These are phyloP conservation scores for Mycena crocata DNA, from an alignment of 768 basidiomycete genomes.

Conservation along the genomic window DNA sequence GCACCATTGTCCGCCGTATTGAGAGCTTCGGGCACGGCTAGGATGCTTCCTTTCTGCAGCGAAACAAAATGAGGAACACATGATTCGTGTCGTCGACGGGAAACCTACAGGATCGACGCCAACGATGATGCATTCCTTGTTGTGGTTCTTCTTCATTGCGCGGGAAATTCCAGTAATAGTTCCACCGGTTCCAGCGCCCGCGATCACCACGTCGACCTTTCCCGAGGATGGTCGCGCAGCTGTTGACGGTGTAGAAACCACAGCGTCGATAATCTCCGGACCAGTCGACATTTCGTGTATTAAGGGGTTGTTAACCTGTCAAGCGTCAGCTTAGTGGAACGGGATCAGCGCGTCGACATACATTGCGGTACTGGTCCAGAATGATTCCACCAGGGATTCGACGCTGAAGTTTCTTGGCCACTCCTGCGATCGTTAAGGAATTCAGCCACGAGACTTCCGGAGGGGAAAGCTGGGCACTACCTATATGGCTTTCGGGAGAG, in stretches of 20 bases:
- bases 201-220: constrained; percentile 85
- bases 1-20: constrained; percentile 64
- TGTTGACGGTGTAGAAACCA: constrained; percentile 74
- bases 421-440: constrained; percentile 89
- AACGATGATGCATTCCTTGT: constrained; percentile 78
- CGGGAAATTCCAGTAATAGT: constrained; percentile 91
- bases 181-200: constrained; percentile 94
- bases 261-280: constrained; percentile 89
- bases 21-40: constrained; percentile 76
- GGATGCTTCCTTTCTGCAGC: constrained; percentile 85
- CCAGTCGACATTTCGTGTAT: constrained; percentile 94
- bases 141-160: constrained; percentile 83
- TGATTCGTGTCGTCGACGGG: neutral
- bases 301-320: constrained; percentile 82
- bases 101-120: constrained; percentile 88
- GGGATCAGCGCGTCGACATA: constrained; percentile 44
- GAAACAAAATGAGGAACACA: constrained; percentile 27
- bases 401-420: constrained; percentile 80
- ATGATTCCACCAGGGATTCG: constrained; percentile 90
- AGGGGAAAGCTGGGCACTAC: constrained; percentile 60
- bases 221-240: constrained; percentile 68
- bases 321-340: neutral
- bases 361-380: constrained; percentile 91
- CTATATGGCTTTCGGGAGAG: constrained; percentile 91
- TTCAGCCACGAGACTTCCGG: constrained; percentile 79